phyloP scores from a whole-genome alignment of 73 alveolate species.

The Paramecium pentaurelia region DNA sequence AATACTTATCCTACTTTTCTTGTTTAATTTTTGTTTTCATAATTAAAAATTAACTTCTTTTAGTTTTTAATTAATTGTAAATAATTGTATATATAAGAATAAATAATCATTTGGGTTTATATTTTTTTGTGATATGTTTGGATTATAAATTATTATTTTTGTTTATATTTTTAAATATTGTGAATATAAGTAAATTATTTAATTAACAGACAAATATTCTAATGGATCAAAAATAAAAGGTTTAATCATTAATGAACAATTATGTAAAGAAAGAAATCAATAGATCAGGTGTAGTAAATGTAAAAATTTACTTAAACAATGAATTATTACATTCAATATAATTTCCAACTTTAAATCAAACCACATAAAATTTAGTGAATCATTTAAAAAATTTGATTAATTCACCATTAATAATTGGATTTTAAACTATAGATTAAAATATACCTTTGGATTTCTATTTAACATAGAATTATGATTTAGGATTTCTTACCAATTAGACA shows the following conservation, averaged over 20 bases:
- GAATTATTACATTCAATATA: neutral
- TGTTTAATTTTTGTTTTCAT: neutral
- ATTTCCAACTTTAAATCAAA: conserved; percentile 22
- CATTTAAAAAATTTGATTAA: neutral
- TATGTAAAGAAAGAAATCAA: neutral
- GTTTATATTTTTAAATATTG: neutral
- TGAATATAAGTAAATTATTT: neutral
- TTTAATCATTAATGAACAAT: neutral
- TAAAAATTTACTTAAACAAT: neutral
- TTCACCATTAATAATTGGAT: neutral
- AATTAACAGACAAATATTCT: neutral
- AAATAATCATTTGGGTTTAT: no score
- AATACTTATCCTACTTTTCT: neutral
- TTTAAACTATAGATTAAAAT: neutral
- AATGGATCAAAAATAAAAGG: conserved; percentile 2
- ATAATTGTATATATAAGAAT: neutral
- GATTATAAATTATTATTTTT: neutral
- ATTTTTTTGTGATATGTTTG: no score
- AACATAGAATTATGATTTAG: neutral
- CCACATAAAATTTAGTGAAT: neutral
- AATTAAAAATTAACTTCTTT: neutral
- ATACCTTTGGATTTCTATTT: conserved; percentile 4
- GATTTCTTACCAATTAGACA: neutral
- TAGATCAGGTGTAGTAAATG: neutral
- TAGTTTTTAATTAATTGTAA: neutral